These are phyloP conservation scores for Phytopythium delawarense DNA, from an alignment of 352 stramenopile species.

Conservation along the genomic window DNA sequence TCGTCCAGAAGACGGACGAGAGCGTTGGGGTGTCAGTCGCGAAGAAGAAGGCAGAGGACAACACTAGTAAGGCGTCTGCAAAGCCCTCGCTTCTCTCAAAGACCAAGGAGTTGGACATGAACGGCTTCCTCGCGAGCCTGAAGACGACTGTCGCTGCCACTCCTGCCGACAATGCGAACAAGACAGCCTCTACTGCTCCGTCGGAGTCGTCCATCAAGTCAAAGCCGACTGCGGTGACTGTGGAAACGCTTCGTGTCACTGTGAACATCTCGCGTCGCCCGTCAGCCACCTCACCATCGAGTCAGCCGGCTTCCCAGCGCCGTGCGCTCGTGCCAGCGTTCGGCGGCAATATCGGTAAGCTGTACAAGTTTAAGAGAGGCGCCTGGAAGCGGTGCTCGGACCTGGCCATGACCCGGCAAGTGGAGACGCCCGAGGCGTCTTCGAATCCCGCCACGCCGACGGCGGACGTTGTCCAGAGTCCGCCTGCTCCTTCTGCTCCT, in stretches of 20 bases:
- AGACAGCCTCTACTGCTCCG: not conserved
- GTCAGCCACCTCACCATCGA: not conserved
- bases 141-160: slow-evolving; percentile 27
- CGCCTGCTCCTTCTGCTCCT: slow-evolving; percentile 7
- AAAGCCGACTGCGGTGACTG: not conserved
- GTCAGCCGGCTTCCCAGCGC: not conserved
- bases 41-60: slow-evolving; percentile 8
- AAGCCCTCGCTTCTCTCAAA: slow-evolving; percentile 18
- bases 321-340: slow-evolving; percentile 17
- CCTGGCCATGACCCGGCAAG: slow-evolving; percentile 26
- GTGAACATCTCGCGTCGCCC: slow-evolving; percentile 9
- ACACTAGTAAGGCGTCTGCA: not conserved
- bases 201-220: not conserved
- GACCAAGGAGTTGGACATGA: slow-evolving; percentile 57
- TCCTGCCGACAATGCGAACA: not conserved
- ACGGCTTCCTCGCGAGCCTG: slow-evolving; percentile 59
- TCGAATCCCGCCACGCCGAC: not conserved
- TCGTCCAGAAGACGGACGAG: slow-evolving; percentile 14
- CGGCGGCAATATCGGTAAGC: slow-evolving; percentile 27
- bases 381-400: slow-evolving; percentile 19
- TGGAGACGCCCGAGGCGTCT: slow-evolving; percentile 12
- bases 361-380: slow-evolving; percentile 22
- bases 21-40: slow-evolving; percentile 4
- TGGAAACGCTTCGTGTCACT: slow-evolving; percentile 8
- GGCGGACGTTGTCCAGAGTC: not conserved